phyloP scores from a whole-genome alignment of 495 filamentous ascomycete species.

The Tuber brumale region DNA sequence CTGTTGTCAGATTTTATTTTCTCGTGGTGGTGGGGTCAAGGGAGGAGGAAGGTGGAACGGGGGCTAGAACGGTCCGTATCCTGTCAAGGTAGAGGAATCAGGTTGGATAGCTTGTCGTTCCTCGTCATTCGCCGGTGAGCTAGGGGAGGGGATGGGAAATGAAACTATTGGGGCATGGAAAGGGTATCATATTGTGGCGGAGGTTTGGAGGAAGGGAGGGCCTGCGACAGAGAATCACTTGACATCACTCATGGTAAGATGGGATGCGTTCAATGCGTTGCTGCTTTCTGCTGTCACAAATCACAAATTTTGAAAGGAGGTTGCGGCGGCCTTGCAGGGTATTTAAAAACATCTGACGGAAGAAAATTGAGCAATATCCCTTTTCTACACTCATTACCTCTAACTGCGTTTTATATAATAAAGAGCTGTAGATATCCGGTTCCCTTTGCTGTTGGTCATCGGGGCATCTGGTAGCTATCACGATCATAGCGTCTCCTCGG shows the following conservation, averaged over 20 bases:
- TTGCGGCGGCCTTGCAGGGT: background rate
- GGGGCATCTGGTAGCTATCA: slow-evolving; percentile 14
- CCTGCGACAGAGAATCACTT: background rate
- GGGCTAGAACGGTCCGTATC: background rate
- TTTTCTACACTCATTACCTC: background rate
- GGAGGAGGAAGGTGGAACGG: background rate
- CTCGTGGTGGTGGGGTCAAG: background rate
- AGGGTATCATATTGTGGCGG: background rate
- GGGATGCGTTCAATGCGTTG: background rate
- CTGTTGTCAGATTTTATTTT: background rate
- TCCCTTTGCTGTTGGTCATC: background rate
- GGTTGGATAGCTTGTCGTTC: background rate
- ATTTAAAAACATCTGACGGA: background rate
- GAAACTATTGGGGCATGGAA: background rate
- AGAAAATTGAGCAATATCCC: background rate
- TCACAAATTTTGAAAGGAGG: background rate
- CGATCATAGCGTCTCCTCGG: slow-evolving; percentile 28
- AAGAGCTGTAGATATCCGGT: background rate
- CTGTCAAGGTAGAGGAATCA: background rate
- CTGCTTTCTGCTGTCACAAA: background rate
- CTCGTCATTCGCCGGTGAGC: background rate
- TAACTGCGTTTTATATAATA: background rate
- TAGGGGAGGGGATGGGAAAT: background rate
- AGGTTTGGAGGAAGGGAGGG: background rate
- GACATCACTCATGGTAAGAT: background rate